Evolutionary conservation across 2,329 filamentous ascomycete species (phyloP).

Genomic region (Hawksworthiomyces lignivorus): DNA sequence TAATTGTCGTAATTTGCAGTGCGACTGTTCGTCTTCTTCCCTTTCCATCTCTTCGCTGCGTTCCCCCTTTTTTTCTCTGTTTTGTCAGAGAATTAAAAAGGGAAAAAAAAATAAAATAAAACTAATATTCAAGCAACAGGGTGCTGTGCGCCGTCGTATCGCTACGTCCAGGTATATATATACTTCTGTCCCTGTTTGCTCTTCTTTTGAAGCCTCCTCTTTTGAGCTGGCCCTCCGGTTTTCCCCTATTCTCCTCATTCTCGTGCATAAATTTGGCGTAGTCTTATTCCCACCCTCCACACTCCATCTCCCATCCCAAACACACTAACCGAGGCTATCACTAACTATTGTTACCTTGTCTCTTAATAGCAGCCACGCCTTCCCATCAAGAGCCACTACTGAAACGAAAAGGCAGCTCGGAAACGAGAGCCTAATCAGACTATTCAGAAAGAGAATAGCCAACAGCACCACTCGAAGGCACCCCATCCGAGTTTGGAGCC

Average conservation of each 20-base stretch:
- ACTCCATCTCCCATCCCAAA: not conserved
- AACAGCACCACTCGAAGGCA: too few species aligned
- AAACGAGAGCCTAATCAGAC: too few species aligned
- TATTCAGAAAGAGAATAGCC: too few species aligned
- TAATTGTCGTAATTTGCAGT: slow-evolving; percentile 7
- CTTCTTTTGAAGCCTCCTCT: not conserved
- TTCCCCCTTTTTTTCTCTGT: not conserved
- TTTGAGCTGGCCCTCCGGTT: not conserved
- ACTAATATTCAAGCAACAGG: too few species aligned
- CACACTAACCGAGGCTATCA: slow-evolving; percentile 12
- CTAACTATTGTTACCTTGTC: slow-evolving; percentile 4
- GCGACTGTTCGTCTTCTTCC: slow-evolving; percentile 12
- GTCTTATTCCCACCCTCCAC: not conserved
- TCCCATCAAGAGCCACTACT: slow-evolving; percentile 11
- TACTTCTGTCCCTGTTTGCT: not conserved
- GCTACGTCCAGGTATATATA: slow-evolving; percentile 7
- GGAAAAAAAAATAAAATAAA: too few species aligned
- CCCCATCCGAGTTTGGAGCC: too few species aligned
- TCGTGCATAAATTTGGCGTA: too few species aligned
- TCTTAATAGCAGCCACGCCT: slow-evolving; percentile 2
- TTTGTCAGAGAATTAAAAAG: not conserved
- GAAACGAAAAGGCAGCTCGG: too few species aligned
- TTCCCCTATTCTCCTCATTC: slow-evolving; percentile 10
- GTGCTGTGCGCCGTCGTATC: slow-evolving; percentile 10
- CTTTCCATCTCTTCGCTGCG: not conserved